These are phyloP conservation scores for Coniochaeta sp. DNA, from an alignment of 2,329 filamentous ascomycete genomes.

Conservation along the genomic window DNA sequence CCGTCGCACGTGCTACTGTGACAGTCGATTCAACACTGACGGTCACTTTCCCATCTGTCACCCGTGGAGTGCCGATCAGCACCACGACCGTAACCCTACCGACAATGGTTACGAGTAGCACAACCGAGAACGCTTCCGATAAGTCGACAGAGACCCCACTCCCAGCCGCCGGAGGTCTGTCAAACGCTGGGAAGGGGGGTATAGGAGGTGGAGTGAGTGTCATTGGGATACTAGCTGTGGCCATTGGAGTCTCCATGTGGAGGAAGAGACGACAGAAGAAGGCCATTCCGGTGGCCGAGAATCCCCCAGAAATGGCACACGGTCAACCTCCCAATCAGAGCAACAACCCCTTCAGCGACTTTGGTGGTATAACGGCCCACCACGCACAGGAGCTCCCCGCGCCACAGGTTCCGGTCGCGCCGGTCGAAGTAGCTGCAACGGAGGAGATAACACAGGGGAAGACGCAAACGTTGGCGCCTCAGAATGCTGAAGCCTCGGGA, in stretches of 20 bases:
- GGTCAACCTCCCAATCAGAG: background rate
- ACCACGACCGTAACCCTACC: background rate
- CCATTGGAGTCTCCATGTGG: background rate
- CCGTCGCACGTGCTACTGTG: background rate
- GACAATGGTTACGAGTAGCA: background rate
- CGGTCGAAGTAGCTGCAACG: no score
- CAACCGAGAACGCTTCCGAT: no score
- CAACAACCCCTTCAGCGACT: background rate
- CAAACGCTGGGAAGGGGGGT: background rate
- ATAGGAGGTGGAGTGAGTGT: background rate
- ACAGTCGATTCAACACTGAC: background rate
- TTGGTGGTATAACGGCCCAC: background rate
- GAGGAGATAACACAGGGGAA: no score
- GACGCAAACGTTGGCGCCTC: no score
- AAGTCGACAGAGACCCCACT: background rate
- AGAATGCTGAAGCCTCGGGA: no score
- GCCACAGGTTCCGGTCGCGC: background rate
- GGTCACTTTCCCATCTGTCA: background rate
- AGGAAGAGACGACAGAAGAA: background rate
- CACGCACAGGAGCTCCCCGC: background rate
- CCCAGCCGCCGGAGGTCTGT: background rate
- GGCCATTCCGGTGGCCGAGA: background rate
- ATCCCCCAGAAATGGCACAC: background rate
- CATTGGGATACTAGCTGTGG: background rate
- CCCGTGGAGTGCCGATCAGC: no score